Evolutionary conservation across 306 rosid species (phyloP).

Genomic region (Astragalus membranaceus): DNA sequence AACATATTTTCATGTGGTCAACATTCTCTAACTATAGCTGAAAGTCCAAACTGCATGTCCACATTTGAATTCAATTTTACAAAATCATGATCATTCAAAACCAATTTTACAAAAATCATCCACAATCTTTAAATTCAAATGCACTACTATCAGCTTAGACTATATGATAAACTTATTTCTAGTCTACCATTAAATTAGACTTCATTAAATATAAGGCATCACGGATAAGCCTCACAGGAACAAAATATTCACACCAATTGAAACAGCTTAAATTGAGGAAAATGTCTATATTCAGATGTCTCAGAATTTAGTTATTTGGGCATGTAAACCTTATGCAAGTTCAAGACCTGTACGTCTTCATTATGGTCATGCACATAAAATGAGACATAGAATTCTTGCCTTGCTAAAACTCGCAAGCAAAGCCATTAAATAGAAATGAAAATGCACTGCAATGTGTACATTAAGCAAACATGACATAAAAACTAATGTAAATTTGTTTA

Average conservation of each 20-base stretch:
- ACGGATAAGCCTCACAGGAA: background rate
- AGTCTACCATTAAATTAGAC: background rate
- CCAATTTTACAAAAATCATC: background rate
- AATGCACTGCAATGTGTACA: conserved; percentile 11
- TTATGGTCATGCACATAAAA: conserved; percentile 16
- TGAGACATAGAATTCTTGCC: conserved; percentile 26
- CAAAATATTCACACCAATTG: background rate
- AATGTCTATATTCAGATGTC: background rate
- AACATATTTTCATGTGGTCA: too few relatives aligned
- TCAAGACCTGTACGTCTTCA: background rate
- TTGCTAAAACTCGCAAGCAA: conserved; percentile 29
- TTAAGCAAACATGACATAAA: conserved; percentile 15
- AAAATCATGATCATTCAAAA: too few relatives aligned
- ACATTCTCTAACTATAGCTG: too few relatives aligned
- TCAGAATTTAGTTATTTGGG: background rate
- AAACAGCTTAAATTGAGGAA: conserved; percentile 1
- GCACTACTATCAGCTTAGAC: background rate
- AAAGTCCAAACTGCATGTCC: too few relatives aligned
- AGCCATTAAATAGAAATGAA: conserved; percentile 10
- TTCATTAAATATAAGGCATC: background rate
- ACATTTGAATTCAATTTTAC: too few relatives aligned
- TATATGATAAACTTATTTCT: background rate
- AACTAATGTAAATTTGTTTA: background rate
- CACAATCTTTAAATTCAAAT: background rate
- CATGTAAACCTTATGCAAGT: background rate